phyloP scores from a whole-genome alignment of 331 rosid species.

The Malus hybrid region DNA sequence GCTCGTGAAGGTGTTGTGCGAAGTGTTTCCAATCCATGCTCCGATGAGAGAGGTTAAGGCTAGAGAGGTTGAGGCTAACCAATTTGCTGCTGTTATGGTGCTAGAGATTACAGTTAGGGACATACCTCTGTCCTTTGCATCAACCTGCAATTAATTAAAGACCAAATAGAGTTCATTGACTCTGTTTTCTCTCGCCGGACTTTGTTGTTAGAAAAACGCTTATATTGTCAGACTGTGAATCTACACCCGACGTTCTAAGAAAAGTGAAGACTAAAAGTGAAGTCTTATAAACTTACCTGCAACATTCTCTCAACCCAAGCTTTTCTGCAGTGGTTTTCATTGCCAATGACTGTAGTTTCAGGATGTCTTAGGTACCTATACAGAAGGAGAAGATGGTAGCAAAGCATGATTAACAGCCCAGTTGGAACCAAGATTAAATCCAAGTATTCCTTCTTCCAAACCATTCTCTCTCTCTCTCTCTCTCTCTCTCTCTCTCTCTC shows the following conservation, averaged over 20 bases:
- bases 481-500: background rate
- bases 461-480: background rate
- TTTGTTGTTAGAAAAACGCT: background rate
- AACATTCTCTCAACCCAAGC: slow-evolving; percentile 21
- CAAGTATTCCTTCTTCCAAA: slow-evolving; percentile 9
- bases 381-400: slow-evolving; percentile 10
- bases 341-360: slow-evolving; percentile 11
- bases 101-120: slow-evolving; percentile 3
- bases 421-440: slow-evolving; percentile 9
- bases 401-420: slow-evolving; percentile 5
- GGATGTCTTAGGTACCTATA: slow-evolving; percentile 4
- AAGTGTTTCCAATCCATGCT: slow-evolving; percentile 7
- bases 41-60: slow-evolving; percentile 10
- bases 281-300: background rate
- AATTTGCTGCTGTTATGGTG: slow-evolving; percentile 13
- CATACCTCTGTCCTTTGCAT: slow-evolving; percentile 8
- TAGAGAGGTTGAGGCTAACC: slow-evolving; percentile 2
- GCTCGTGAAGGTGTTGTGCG: background rate
- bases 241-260: background rate
- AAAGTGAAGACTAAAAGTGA: background rate
- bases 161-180: background rate
- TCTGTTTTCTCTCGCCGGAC: background rate
- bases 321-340: slow-evolving; percentile 12
- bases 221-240: background rate
- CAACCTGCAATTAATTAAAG: slow-evolving; percentile 1